These are phyloP conservation scores for Mycothermus thermophilus DNA, from an alignment of 495 filamentous ascomycete genomes.

Conservation along the genomic window DNA sequence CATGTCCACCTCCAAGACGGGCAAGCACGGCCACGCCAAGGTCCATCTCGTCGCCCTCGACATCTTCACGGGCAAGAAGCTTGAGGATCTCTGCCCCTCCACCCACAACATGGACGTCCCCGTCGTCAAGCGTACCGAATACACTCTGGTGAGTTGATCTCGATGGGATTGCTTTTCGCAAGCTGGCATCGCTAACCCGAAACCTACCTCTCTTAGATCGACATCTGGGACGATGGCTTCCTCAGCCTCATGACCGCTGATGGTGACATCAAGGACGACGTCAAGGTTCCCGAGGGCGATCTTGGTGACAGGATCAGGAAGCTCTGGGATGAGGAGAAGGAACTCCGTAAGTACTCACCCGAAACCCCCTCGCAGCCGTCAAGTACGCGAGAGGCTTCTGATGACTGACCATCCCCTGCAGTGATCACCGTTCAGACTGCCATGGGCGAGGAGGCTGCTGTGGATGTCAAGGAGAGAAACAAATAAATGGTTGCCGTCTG, in stretches of 20 bases:
- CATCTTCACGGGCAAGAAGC: constrained; percentile 99
- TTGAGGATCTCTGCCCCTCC: constrained; percentile 96
- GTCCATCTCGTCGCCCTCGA: constrained; percentile 94
- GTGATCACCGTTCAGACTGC: constrained; percentile 82
- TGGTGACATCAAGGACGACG: constrained; percentile 81
- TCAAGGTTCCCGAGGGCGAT: constrained; percentile 84
- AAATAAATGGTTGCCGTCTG: constrained; percentile 12
- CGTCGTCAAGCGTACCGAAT: constrained; percentile 76
- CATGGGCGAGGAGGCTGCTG: constrained; percentile 88
- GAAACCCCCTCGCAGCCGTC: no score
- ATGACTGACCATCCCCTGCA: constrained; percentile 25
- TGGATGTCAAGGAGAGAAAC: constrained; percentile 87
- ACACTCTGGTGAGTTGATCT: constrained; percentile 64
- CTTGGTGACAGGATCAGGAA: constrained; percentile 65
- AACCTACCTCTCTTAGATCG: constrained; percentile 40
- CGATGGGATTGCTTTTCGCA: not conserved
- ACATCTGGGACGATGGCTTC: constrained; percentile 81
- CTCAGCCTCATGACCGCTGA: constrained; percentile 74
- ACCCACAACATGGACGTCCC: constrained; percentile 99
- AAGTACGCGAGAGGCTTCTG: no score
- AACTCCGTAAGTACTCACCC: constrained; percentile 65
- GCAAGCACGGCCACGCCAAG: constrained; percentile 99
- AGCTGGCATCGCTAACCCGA: constrained; percentile 1
- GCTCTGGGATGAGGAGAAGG: constrained; percentile 54
- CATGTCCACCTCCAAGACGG: constrained; percentile 99